These are phyloP conservation scores for Verticillium zaregamsianum DNA, from an alignment of 2,329 filamentous ascomycete species.

Conservation along the genomic window DNA sequence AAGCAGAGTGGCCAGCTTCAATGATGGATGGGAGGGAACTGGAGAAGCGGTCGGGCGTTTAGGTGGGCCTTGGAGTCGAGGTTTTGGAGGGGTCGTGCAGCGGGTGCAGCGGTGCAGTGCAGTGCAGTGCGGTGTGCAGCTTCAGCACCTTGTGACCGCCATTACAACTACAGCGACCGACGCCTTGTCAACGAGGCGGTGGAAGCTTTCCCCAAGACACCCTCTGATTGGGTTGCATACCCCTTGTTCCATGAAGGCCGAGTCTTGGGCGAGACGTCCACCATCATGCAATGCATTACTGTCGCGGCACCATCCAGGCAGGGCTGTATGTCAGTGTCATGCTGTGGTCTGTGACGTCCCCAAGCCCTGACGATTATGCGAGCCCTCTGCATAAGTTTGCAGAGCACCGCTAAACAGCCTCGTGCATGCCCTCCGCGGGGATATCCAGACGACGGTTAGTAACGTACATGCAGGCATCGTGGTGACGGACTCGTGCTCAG, in stretches of 20 bases:
- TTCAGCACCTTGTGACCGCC: not conserved
- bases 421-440: not conserved
- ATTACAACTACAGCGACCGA: not conserved
- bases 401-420: not conserved
- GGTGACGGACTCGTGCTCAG: not conserved
- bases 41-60: not conserved
- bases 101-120: not conserved
- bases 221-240: constrained; percentile 12
- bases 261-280: not conserved
- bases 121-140: not conserved
- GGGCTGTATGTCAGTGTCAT: not conserved
- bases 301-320: not conserved
- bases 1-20: not conserved
- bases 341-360: not conserved
- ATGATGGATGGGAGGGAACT: not conserved
- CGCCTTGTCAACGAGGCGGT: constrained; percentile 2
- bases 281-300: not conserved
- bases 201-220: constrained; percentile 3
- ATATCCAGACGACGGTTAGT: not conserved
- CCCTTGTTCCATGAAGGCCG: not conserved
- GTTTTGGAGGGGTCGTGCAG: constrained; percentile 9
- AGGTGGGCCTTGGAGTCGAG: constrained; percentile 6
- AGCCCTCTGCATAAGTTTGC: not conserved
- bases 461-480: not conserved
- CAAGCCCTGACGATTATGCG: not conserved